phyloP scores from a whole-genome alignment of 2,329 filamentous ascomycete species.

The Clonostachys solani region DNA sequence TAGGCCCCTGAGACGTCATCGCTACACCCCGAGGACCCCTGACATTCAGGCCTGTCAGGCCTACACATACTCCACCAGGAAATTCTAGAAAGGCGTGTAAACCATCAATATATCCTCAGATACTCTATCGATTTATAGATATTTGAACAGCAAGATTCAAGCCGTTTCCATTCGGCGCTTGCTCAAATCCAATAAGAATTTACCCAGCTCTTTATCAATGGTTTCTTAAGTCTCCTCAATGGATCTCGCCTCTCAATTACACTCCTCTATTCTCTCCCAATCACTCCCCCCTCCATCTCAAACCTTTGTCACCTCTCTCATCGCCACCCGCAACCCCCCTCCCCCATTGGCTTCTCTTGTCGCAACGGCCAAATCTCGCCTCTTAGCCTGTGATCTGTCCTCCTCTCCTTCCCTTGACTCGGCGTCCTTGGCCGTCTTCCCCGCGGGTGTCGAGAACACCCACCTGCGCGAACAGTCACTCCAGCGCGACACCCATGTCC shows the following conservation, averaged over 20 bases:
- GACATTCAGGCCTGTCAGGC: no score
- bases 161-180: no score
- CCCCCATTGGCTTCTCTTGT: constrained; percentile 67
- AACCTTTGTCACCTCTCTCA: constrained; percentile 61
- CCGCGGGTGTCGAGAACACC: constrained; percentile 21
- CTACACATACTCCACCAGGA: no score
- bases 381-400: constrained; percentile 76
- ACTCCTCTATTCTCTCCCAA: background rate
- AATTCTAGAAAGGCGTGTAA: no score
- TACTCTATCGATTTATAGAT: no score
- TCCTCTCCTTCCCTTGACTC: constrained; percentile 38
- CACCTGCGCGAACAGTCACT: constrained; percentile 45
- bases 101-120: no score
- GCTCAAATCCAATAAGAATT: no score
- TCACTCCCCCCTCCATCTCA: constrained; percentile 43
- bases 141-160: no score
- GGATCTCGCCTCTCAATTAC: background rate
- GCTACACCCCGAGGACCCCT: no score
- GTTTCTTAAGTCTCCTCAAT: no score
- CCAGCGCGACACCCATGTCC: constrained; percentile 62
- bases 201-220: no score
- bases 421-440: constrained; percentile 34
- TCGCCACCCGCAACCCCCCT: constrained; percentile 48
- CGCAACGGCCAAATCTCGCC: constrained; percentile 75
- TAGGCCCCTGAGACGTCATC: no score